Conservation (phyloP, 371 early-diverging fungal genomes). For the Polyrhizophydium stewartii region DNA sequence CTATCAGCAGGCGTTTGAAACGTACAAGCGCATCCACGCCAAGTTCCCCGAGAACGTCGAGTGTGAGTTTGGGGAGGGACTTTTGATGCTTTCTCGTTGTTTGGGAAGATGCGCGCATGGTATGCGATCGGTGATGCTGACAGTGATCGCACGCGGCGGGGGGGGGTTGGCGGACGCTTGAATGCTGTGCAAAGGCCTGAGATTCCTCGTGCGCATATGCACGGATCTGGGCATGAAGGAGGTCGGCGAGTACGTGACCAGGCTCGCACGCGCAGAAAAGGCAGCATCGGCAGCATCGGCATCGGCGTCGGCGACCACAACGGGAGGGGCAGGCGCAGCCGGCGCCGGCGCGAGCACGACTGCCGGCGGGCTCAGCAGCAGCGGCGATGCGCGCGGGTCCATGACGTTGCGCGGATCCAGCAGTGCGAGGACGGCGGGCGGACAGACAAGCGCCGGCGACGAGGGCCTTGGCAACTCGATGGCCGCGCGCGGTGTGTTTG, state of each 20-base stretch:
- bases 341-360: background rate
- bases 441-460: background rate
- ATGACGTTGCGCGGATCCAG: background rate
- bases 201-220: conserved; percentile 50
- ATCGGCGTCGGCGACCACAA: background rate
- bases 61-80: conserved; percentile 23
- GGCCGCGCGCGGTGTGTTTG: too few relatives aligned
- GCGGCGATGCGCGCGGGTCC: background rate
- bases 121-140: too few relatives aligned
- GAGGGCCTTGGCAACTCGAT: too few relatives aligned
- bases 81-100: background rate
- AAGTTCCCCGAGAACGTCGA: conserved; percentile 49
- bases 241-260: conserved; percentile 37
- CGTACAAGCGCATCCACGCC: conserved; percentile 42
- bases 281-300: background rate
- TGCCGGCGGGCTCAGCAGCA: background rate
- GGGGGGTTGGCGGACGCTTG: too few relatives aligned
- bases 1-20: conserved; percentile 44
- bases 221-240: conserved; percentile 52
- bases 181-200: conserved; percentile 28
- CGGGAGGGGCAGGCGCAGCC: background rate
- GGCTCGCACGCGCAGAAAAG: conserved; percentile 33
- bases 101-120: too few relatives aligned
- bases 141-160: too few relatives aligned
- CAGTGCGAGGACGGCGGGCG: background rate